Evolutionary conservation across 1,139 yeast genomes (phyloP).

Genomic region (Entelexis paramagnoliae): DNA sequence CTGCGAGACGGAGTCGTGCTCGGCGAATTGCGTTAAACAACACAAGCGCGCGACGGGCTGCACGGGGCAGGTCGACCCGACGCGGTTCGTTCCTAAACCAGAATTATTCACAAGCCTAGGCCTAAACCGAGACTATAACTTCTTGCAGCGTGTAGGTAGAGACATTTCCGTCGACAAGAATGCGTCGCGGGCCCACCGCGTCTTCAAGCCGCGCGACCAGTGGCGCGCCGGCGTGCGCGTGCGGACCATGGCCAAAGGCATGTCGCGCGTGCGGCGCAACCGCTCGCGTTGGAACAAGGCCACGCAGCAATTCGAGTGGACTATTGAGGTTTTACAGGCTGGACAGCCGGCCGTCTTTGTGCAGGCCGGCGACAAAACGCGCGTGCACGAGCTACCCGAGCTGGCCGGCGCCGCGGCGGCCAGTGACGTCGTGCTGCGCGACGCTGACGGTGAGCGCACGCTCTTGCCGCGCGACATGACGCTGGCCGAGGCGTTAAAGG

Average conservation of each 20-base stretch:
- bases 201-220: conserved; percentile 18
- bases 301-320: conserved; percentile 56
- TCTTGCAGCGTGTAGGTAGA: conserved; percentile 54
- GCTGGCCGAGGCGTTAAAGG: conserved; percentile 42
- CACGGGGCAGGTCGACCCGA: conserved; percentile 54
- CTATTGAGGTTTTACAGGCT: conserved; percentile 55
- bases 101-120: conserved; percentile 35
- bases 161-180: conserved; percentile 39
- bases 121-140: conserved; percentile 77
- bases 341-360: background rate
- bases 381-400: conserved; percentile 12
- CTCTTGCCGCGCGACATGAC: conserved; percentile 13
- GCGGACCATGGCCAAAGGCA: conserved; percentile 54
- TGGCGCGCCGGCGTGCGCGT: conserved; percentile 45
- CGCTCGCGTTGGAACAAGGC: conserved; percentile 62
- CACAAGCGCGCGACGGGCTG: conserved; percentile 61
- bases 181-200: conserved; percentile 31
- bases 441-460: conserved; percentile 15
- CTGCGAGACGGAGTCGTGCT: conserved; percentile 59
- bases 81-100: conserved; percentile 45
- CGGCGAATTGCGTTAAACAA: conserved; percentile 54
- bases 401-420: background rate
- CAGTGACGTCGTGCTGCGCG: conserved; percentile 12
- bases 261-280: conserved; percentile 58
- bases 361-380: conserved; percentile 22